phyloP scores from a whole-genome alignment of 208 protist genomes.

The Trypanosoma avium region DNA sequence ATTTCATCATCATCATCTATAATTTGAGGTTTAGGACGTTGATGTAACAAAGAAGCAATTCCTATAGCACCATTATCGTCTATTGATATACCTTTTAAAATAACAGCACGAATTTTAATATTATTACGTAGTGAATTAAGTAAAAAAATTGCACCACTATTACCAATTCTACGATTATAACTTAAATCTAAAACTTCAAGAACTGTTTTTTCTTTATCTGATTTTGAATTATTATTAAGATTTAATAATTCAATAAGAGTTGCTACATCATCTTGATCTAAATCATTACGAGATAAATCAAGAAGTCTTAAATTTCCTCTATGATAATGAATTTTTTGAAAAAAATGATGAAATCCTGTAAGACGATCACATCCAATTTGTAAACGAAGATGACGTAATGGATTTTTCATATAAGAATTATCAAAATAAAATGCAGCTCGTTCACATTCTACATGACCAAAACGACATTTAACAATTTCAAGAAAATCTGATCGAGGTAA shows the following conservation, averaged over 20 bases:
- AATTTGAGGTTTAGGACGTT: slow-evolving; percentile 39
- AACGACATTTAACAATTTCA: slow-evolving; percentile 75
- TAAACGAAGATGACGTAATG: slow-evolving; percentile 71
- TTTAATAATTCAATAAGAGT: slow-evolving; percentile 56
- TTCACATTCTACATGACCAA: slow-evolving; percentile 66
- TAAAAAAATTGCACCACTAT: slow-evolving; percentile 61
- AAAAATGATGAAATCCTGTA: slow-evolving; percentile 71
- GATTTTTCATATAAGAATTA: slow-evolving; percentile 69
- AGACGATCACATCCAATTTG: slow-evolving; percentile 75
- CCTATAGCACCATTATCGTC: slow-evolving; percentile 59
- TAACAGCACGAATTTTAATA: slow-evolving; percentile 56
- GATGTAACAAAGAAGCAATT: slow-evolving; percentile 42
- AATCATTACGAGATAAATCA: slow-evolving; percentile 79
- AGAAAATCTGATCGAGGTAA: slow-evolving; percentile 79
- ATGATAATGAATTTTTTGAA: slow-evolving; percentile 61
- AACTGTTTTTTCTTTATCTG: slow-evolving; percentile 10
- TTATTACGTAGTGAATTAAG: slow-evolving; percentile 38
- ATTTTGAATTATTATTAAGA: slow-evolving; percentile 13
- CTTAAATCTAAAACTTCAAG: slow-evolving; percentile 86
- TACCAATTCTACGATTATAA: slow-evolving; percentile 77
- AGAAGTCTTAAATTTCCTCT: slow-evolving; percentile 61
- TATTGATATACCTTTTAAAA: slow-evolving; percentile 61
- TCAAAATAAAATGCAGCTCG: slow-evolving; percentile 78
- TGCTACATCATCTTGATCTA: slow-evolving; percentile 61
- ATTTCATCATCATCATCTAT: slow-evolving; percentile 8